Percentiles rank a stretch among this genome's conserved stretches.
Evolutionary conservation across 306 rosid species (phyloP).

Genomic region (Dalbergia cochinchinensis): DNA sequence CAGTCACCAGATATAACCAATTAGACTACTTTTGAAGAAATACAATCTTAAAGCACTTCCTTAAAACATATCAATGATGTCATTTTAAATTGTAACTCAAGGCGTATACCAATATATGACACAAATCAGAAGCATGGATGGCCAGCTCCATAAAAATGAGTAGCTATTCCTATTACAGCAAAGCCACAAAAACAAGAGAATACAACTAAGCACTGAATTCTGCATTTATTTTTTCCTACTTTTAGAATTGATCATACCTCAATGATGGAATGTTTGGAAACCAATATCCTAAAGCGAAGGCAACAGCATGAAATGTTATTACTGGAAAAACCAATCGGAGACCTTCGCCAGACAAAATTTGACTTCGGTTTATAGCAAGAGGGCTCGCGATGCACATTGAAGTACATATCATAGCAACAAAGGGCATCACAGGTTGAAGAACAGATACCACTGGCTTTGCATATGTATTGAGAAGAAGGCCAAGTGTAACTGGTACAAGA

Average conservation of each 20-base stretch:
- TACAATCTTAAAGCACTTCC: conserved; percentile 9
- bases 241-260: conserved; percentile 64
- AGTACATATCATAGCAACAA: conserved; percentile 95
- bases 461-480: conserved; percentile 89
- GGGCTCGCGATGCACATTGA: conserved; percentile 98
- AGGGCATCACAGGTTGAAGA: conserved; percentile 91
- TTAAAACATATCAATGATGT: background rate
- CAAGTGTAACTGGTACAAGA: conserved; percentile 82
- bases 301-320: conserved; percentile 75
- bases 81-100: conserved; percentile 15
- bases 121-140: background rate
- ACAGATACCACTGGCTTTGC: conserved; percentile 85
- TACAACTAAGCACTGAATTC: conserved; percentile 19
- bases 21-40: conserved; percentile 13
- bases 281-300: conserved; percentile 90
- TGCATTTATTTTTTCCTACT: conserved; percentile 11
- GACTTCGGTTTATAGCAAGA: conserved; percentile 81
- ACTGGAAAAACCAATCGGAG: conserved; percentile 80
- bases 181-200: background rate
- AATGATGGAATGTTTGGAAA: conserved; percentile 69
- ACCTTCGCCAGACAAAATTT: conserved; percentile 81
- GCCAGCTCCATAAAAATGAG: background rate
- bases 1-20: background rate
- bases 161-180: background rate
- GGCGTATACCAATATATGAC: conserved; percentile 7